A percentile compares a stretch with the other conserved stretches of the same genome.
These are phyloP conservation scores for Albizia julibrissin DNA, from an alignment of 306 rosid species.

Conservation along the genomic window DNA sequence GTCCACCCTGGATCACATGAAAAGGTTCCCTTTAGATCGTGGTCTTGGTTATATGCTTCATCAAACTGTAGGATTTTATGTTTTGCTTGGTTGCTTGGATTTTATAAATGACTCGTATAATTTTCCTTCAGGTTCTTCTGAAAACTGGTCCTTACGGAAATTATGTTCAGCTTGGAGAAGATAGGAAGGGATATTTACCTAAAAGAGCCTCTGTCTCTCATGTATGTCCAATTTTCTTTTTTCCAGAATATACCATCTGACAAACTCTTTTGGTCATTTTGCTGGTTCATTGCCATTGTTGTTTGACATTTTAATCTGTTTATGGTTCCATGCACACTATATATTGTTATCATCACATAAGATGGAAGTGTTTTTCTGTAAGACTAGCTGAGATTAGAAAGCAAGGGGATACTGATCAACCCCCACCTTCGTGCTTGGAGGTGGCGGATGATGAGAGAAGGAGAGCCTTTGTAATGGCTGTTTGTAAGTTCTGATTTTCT, in stretches of 20 bases:
- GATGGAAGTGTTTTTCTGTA: neutral
- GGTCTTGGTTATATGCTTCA: conserved; percentile 12
- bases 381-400: neutral
- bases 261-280: conserved; percentile 12
- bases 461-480: too few species aligned
- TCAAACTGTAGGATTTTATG: conserved; percentile 11
- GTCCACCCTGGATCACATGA: conserved; percentile 62
- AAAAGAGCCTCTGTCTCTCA: conserved; percentile 78
- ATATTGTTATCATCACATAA: conserved; percentile 13
- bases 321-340: conserved; percentile 12
- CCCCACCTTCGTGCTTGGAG: too few species aligned
- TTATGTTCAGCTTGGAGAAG: conserved; percentile 96
- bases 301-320: neutral
- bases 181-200: conserved; percentile 72
- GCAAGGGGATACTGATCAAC: too few species aligned
- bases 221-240: conserved; percentile 53
- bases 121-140: conserved; percentile 68
- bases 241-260: neutral
- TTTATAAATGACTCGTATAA: conserved; percentile 23
- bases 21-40: conserved; percentile 56
- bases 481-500: too few species aligned
- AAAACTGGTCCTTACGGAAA: conserved; percentile 88
- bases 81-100: conserved; percentile 29
- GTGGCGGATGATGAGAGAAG: too few species aligned
- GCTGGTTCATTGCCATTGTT: conserved; percentile 3